phyloP scores from a whole-genome alignment of 805 yeast species.

The Barnettozyma vustinii region DNA sequence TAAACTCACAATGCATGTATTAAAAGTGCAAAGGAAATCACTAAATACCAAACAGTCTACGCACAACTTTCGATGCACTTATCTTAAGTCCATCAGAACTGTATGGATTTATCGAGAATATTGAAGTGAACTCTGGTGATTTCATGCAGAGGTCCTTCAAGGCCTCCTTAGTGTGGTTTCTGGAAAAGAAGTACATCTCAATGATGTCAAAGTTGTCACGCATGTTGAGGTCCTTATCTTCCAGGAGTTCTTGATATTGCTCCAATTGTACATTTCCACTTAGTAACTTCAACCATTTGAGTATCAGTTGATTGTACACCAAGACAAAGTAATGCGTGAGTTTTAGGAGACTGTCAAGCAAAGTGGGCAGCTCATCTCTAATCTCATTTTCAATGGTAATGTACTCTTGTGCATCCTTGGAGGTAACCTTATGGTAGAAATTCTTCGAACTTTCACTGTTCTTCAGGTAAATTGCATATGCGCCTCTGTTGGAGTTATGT shows the following conservation, averaged over 20 bases:
- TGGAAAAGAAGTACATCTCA: constrained; percentile 28
- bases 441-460: constrained; percentile 7
- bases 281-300: constrained; percentile 28
- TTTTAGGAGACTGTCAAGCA: constrained; percentile 15
- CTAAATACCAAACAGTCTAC: constrained; percentile 20
- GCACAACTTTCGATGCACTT: constrained; percentile 17
- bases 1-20: neutral
- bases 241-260: constrained; percentile 21
- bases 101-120: neutral
- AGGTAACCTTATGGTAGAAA: constrained; percentile 4
- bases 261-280: constrained; percentile 26
- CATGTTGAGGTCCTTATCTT: constrained; percentile 12
- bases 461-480: constrained; percentile 24
- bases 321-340: constrained; percentile 19
- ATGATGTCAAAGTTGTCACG: constrained; percentile 34
- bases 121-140: constrained; percentile 1
- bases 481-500: constrained; percentile 28
- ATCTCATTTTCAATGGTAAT: constrained; percentile 23
- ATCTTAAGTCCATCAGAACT: constrained; percentile 5
- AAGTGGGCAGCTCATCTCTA: constrained; percentile 27
- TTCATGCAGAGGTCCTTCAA: constrained; percentile 25
- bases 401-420: constrained; percentile 18
- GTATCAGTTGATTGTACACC: constrained; percentile 18
- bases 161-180: constrained; percentile 26
- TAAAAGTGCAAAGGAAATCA: neutral